A percentile compares a stretch with the other conserved stretches of the same genome.
These are phyloP conservation scores for Rhodotorula toruloides DNA, from an alignment of 768 basidiomycete genomes.

Conservation along the genomic window DNA sequence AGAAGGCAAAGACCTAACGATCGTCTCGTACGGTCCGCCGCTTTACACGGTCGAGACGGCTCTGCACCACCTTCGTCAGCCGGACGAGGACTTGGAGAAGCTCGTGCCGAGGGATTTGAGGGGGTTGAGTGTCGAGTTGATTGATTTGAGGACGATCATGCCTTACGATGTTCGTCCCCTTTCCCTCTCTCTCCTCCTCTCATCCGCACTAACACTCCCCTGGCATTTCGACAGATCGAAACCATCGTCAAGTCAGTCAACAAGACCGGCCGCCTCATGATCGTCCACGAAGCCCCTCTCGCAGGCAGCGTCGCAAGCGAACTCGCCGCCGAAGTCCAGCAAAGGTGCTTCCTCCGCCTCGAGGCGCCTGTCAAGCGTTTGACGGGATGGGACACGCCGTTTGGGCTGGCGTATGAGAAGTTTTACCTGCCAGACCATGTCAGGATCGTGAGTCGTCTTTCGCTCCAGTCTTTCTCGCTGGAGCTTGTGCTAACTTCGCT, in stretches of 20 bases:
- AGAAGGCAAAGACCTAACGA: constrained; percentile 74
- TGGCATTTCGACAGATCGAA: constrained; percentile 50
- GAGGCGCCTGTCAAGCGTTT: constrained; percentile 82
- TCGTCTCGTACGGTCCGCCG: constrained; percentile 90
- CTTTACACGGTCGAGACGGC: constrained; percentile 84
- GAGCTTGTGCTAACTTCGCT: background rate
- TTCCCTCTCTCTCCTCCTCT: background rate
- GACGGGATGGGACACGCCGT: constrained; percentile 72
- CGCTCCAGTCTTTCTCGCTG: background rate
- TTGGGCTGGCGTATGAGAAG: constrained; percentile 73
- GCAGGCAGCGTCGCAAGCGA: constrained; percentile 85
- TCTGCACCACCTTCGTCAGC: constrained; percentile 63
- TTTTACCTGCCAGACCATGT: constrained; percentile 86
- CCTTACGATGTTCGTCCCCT: constrained; percentile 62
- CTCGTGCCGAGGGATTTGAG: constrained; percentile 58
- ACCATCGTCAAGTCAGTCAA: constrained; percentile 74
- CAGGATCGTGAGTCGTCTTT: constrained; percentile 52
- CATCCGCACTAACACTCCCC: no score
- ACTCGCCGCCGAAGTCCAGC: constrained; percentile 84
- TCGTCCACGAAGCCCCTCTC: constrained; percentile 87
- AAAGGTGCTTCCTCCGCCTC: constrained; percentile 77
- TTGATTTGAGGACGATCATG: constrained; percentile 80
- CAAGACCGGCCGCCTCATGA: constrained; percentile 73
- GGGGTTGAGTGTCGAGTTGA: constrained; percentile 61
- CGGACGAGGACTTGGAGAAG: constrained; percentile 59